Evolutionary conservation across 2,329 filamentous ascomycete species (phyloP).

Genomic region (Fusarium kyushuense): DNA sequence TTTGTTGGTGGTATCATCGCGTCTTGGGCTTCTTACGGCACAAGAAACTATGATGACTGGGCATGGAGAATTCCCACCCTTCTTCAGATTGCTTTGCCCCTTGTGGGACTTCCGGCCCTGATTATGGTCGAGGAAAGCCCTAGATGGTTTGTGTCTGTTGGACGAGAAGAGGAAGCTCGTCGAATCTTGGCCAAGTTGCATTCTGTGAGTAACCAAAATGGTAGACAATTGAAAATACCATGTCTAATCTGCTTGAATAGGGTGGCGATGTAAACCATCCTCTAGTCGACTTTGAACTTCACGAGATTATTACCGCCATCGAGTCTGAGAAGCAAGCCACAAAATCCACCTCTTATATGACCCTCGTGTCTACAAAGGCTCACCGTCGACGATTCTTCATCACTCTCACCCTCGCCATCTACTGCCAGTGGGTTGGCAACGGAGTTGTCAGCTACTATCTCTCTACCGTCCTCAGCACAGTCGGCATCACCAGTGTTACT

Average conservation of each 20-base stretch:
- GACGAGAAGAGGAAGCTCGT: not conserved
- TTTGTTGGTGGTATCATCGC: slow-evolving; percentile 23
- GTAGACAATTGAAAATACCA: rapidly evolving
- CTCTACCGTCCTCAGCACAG: slow-evolving; percentile 1
- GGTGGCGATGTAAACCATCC: slow-evolving; percentile 14
- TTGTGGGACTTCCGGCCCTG: slow-evolving; percentile 9
- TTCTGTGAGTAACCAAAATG: not conserved
- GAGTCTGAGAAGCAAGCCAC: slow-evolving; percentile 21
- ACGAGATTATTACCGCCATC: slow-evolving; percentile 22
- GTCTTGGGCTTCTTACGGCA: slow-evolving; percentile 18
- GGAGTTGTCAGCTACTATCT: slow-evolving; percentile 30
- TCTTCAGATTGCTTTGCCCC: slow-evolving; percentile 9
- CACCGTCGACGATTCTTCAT: slow-evolving; percentile 22
- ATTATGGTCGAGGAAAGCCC: slow-evolving; percentile 17
- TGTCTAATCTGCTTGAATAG: not conserved
- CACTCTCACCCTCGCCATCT: slow-evolving; percentile 8
- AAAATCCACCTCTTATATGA: slow-evolving; percentile 14
- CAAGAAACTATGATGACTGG: slow-evolving; percentile 18
- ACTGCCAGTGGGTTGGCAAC: slow-evolving; percentile 25
- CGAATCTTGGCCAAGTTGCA: slow-evolving; percentile 4
- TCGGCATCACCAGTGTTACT: slow-evolving; percentile 22
- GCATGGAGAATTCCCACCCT: slow-evolving; percentile 13
- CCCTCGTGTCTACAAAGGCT: slow-evolving; percentile 12
- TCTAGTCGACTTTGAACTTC: slow-evolving; percentile 21
- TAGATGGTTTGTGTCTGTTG: slow-evolving; percentile 7